Percentiles rank a stretch among this genome's conserved stretches.
Evolutionary conservation across 768 basidiomycete genomes (phyloP).

Genomic region (Psilocybe subaeruginosa): DNA sequence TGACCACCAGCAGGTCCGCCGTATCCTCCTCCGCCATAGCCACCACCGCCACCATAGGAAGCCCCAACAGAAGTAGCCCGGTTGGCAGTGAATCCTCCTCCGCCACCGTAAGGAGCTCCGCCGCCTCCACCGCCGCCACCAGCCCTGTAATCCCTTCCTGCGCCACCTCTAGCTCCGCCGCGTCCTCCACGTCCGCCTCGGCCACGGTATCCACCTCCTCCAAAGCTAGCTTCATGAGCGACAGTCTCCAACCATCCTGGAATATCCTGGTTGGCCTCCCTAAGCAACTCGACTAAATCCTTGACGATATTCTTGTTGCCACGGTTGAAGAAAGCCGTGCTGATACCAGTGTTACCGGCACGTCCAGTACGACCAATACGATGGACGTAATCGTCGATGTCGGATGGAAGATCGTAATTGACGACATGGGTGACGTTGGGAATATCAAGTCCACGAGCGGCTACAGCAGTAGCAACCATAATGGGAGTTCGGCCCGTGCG

Average conservation of each 20-base stretch:
- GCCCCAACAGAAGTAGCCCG: constrained; percentile 25
- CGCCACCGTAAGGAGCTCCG: constrained; percentile 31
- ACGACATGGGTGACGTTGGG: constrained; percentile 99
- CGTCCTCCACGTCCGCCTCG: constrained; percentile 65
- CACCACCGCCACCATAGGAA: constrained; percentile 29
- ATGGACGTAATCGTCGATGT: constrained; percentile 99
- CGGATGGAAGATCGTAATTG: constrained; percentile 97
- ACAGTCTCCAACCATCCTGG: constrained; percentile 91
- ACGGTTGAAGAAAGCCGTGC: constrained; percentile 95
- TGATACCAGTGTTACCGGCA: constrained; percentile 96
- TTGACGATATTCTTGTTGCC: constrained; percentile 92
- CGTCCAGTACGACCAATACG: constrained; percentile 98
- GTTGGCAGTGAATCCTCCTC: constrained; percentile 29
- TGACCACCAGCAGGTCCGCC: constrained; percentile 27
- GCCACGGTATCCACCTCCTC: constrained; percentile 56
- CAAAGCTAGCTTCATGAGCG: constrained; percentile 79
- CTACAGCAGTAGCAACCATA: constrained; percentile 97
- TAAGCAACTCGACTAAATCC: constrained; percentile 89
- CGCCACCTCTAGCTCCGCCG: constrained; percentile 48
- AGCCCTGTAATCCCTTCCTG: constrained; percentile 50
- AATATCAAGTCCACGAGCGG: constrained; percentile 98
- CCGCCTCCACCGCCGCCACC: constrained; percentile 39
- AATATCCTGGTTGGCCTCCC: constrained; percentile 96
- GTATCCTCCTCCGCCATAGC: constrained; percentile 33
- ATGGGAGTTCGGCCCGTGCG: constrained; percentile 93